A percentile compares a stretch with the other conserved stretches of the same genome.
Evolutionary conservation across 768 basidiomycete species (phyloP).

Genomic region (Phlebiopsis gigantea): DNA sequence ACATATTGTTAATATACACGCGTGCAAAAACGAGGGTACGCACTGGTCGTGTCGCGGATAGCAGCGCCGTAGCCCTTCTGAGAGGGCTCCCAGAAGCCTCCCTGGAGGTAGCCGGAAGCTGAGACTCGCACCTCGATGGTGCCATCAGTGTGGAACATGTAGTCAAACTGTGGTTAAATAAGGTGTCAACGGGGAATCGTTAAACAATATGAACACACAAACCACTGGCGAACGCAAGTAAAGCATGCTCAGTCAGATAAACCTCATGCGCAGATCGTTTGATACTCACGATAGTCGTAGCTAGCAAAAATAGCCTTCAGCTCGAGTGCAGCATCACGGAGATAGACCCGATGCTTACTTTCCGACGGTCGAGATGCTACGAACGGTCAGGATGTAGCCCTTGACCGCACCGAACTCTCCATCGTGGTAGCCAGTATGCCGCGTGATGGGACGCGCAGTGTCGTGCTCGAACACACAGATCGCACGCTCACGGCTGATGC

Average conservation of each 20-base stretch:
- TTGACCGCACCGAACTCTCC: conserved; percentile 59
- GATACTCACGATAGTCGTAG: conserved; percentile 48
- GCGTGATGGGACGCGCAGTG: conserved; percentile 47
- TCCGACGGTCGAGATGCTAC: conserved; percentile 56
- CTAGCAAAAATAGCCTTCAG: conserved; percentile 24
- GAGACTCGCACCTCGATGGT: conserved; percentile 65
- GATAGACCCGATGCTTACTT: conserved; percentile 44
- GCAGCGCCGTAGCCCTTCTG: conserved; percentile 49
- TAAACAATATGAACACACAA: not conserved
- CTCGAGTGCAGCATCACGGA: not conserved
- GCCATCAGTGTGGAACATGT: conserved; percentile 61
- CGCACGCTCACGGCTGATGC: conserved; percentile 41
- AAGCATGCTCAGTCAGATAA: not conserved
- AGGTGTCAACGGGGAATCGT: not conserved
- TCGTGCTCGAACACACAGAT: conserved; percentile 66
- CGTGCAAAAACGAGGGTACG: conserved; percentile 15
- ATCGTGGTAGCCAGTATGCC: conserved; percentile 48
- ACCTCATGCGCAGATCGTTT: not conserved
- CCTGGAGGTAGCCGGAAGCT: conserved; percentile 66
- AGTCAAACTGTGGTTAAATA: conserved; percentile 48
- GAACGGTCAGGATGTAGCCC: conserved; percentile 51
- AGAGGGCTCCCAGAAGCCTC: conserved; percentile 48
- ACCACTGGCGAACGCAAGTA: conserved; percentile 1
- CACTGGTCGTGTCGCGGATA: conserved; percentile 53
- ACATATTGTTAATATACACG: not conserved